A percentile compares a stretch with the other conserved stretches of the same genome.
Conservation (phyloP, 2,329 filamentous ascomycete species). For the Colletotrichum cuscutae region DNA sequence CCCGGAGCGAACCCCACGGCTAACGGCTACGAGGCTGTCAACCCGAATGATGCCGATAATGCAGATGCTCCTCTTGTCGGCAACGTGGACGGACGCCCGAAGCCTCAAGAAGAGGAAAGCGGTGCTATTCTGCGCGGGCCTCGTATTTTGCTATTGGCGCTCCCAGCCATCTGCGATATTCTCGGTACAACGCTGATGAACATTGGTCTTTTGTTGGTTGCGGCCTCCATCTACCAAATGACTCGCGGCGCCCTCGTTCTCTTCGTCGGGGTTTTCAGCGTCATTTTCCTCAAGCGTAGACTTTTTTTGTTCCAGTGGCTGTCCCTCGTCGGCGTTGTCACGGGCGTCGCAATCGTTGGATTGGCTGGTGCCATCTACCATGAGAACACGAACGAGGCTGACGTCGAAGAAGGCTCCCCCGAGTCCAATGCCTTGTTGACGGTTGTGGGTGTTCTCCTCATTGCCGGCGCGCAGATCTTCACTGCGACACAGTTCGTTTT, state of each 20-base stretch:
- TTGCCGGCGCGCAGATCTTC: slow-evolving; percentile 95
- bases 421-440: slow-evolving; percentile 68
- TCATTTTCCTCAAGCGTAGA: slow-evolving; percentile 84
- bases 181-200: slow-evolving; percentile 98
- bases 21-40: slow-evolving; percentile 75
- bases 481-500: slow-evolving; percentile 96
- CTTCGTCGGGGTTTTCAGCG: slow-evolving; percentile 95
- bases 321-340: slow-evolving; percentile 85
- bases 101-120: slow-evolving; percentile 57
- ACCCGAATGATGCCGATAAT: slow-evolving; percentile 54
- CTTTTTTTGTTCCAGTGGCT: slow-evolving; percentile 93
- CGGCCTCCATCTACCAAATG: slow-evolving; percentile 98
- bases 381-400: slow-evolving; percentile 64
- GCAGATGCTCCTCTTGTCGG: slow-evolving; percentile 55
- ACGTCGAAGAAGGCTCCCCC: slow-evolving; percentile 9
- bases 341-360: slow-evolving; percentile 90
- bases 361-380: slow-evolving; percentile 86
- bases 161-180: slow-evolving; percentile 94
- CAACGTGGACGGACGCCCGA: slow-evolving; percentile 56
- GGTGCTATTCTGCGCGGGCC: slow-evolving; percentile 75
- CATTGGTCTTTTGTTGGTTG: slow-evolving; percentile 90
- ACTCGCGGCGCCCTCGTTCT: slow-evolving; percentile 93
- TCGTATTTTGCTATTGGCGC: slow-evolving; percentile 78
- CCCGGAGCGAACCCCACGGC: slow-evolving; percentile 54
- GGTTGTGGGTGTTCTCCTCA: slow-evolving; percentile 86